These are phyloP conservation scores for Aspergillus quadricinctus DNA, from an alignment of 2,329 filamentous ascomycete genomes.

Conservation along the genomic window DNA sequence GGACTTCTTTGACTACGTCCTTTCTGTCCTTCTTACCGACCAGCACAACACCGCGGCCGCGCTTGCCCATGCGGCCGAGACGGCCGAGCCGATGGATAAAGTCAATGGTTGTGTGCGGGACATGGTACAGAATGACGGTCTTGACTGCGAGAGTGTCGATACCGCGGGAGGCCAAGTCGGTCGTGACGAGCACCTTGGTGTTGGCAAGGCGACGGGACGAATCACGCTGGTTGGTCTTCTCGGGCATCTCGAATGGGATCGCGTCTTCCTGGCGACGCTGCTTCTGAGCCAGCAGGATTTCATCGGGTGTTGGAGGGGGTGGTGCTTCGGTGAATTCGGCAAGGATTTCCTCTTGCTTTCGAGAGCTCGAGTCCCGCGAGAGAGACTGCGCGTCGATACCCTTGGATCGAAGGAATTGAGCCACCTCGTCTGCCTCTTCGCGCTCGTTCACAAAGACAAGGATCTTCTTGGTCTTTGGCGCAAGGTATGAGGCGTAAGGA, in stretches of 20 bases:
- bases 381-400: conserved; percentile 84
- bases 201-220: conserved; percentile 58
- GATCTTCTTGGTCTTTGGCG: conserved; percentile 70
- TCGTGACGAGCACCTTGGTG: conserved; percentile 89
- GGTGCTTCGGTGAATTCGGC: conserved; percentile 61
- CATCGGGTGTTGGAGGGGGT: conserved; percentile 31
- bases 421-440: conserved; percentile 77
- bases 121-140: conserved; percentile 91
- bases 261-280: conserved; percentile 30
- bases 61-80: conserved; percentile 85
- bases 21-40: conserved; percentile 85
- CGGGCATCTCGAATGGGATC: conserved; percentile 38
- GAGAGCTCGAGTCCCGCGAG: conserved; percentile 75
- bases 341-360: conserved; percentile 72
- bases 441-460: conserved; percentile 97
- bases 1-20: conserved; percentile 87
- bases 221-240: conserved; percentile 26
- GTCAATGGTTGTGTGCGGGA: conserved; percentile 96
- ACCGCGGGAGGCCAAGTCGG: conserved; percentile 84
- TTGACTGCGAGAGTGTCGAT: conserved; percentile 91
- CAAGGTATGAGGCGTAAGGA: conserved; percentile 30
- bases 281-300: conserved; percentile 30
- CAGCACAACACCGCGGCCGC: conserved; percentile 83
- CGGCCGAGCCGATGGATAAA: conserved; percentile 95
- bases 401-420: conserved; percentile 73